Evolutionary conservation across 1,284 basidiomycete genomes (phyloP).

Genomic region (Pseudomicrostroma phylloplanum): DNA sequence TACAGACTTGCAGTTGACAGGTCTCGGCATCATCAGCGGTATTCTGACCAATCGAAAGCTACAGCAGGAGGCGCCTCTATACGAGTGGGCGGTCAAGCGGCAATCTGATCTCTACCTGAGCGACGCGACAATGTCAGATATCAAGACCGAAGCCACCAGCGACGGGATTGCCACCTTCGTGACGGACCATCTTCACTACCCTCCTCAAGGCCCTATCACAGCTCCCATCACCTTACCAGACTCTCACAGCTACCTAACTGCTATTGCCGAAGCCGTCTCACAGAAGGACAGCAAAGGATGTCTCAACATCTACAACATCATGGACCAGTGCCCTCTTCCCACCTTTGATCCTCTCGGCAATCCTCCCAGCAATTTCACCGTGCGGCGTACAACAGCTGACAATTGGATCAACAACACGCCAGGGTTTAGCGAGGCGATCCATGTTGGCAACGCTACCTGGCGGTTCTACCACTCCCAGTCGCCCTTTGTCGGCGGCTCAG

Average conservation of each 20-base stretch:
- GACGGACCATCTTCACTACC: constrained; percentile 34
- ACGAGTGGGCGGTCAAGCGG: constrained; percentile 18
- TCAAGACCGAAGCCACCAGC: constrained; percentile 24
- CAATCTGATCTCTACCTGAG: constrained; percentile 14
- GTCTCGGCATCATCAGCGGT: constrained; percentile 45
- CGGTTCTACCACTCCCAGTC: constrained; percentile 30
- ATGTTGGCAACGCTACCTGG: constrained; percentile 21
- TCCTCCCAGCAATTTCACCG: constrained; percentile 10
- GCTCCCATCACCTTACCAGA: constrained; percentile 16
- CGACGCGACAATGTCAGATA: constrained; percentile 19
- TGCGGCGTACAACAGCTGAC: constrained; percentile 8
- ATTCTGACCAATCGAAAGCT: constrained; percentile 28
- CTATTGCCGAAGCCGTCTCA: no score
- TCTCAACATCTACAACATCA: constrained; percentile 24
- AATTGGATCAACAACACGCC: constrained; percentile 31
- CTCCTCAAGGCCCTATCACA: constrained; percentile 27
- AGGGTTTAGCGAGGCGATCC: constrained; percentile 40
- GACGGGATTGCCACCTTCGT: constrained; percentile 33
- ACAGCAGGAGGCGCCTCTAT: constrained; percentile 28
- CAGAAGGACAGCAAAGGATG: constrained; percentile 23
- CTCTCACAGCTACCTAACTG: constrained; percentile 5
- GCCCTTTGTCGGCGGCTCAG: constrained; percentile 20
- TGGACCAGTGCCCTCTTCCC: constrained; percentile 8
- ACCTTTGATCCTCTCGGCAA: constrained; percentile 22
- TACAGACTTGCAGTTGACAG: constrained; percentile 34